Evolutionary conservation across 352 stramenopile species (phyloP).

Genomic region (Globisporangium spiculum): DNA sequence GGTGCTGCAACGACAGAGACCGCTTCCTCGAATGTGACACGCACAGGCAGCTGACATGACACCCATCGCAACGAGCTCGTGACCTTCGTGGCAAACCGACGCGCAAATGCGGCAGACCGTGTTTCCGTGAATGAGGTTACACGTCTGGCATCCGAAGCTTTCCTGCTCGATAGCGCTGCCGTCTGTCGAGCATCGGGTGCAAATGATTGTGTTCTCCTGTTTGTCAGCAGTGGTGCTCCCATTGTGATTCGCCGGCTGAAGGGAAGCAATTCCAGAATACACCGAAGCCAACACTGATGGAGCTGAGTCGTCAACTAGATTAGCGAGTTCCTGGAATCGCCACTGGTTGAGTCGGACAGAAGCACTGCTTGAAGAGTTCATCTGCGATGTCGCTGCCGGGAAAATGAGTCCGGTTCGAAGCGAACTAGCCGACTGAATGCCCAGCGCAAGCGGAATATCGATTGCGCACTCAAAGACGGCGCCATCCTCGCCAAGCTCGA

Average conservation of each 20-base stretch:
- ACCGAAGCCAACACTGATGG: constrained; percentile 33
- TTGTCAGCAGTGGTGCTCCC: constrained; percentile 15
- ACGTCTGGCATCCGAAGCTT: constrained; percentile 80
- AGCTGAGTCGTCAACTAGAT: constrained; percentile 13
- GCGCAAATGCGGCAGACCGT: constrained; percentile 68
- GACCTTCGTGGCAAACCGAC: constrained; percentile 73
- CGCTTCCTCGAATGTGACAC: constrained; percentile 53
- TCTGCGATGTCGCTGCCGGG: constrained; percentile 12
- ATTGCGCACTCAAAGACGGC: constrained; percentile 52
- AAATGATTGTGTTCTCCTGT: constrained; percentile 31
- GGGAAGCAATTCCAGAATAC: constrained; percentile 30
- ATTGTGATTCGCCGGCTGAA: constrained; percentile 15
- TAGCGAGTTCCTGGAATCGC: constrained; percentile 25
- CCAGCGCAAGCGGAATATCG: constrained; percentile 50
- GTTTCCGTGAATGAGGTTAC: constrained; percentile 64
- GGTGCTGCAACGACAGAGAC: constrained; percentile 49
- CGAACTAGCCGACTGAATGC: constrained; percentile 25
- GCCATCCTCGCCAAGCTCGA: constrained; percentile 36
- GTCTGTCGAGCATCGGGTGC: constrained; percentile 70
- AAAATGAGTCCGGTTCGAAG: constrained; percentile 53
- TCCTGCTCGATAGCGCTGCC: constrained; percentile 80
- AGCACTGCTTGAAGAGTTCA: background rate
- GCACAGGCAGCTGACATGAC: constrained; percentile 65
- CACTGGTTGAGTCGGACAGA: constrained; percentile 28
- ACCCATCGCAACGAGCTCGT: constrained; percentile 79